Evolutionary conservation across 2,329 filamentous ascomycete genomes (phyloP), one percentile per base, ranked within the genome.

Genomic region (Ascochyta viciae-villosae): DNA sequence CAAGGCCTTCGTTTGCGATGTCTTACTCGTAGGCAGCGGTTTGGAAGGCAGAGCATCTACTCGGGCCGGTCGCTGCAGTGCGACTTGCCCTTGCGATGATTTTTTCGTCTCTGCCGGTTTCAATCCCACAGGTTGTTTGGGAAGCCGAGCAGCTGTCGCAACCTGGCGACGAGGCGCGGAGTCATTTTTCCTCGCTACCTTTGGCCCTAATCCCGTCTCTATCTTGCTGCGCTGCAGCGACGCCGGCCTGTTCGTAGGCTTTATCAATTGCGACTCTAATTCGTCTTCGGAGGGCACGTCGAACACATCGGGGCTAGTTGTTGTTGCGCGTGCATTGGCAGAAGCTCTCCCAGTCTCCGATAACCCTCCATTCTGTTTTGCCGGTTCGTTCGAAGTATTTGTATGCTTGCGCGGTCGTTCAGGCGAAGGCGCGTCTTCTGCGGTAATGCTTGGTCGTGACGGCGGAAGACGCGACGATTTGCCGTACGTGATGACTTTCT

Each of bases 261-360:
- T 54, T 1, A 35, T 50, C 23, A 55, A 37, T 23, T 33, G 50
- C 31, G 45, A 22, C 19, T 50, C 22, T 33, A 67, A 61, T 15
- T 73, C 69, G 42, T 75, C 67, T 8, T 76, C 74, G 12, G 71
- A 75, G 4, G 79, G 78, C 19, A 81, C 72, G 57, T 82, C 79
- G 62, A 80, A 82, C 16, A 77, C 63, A 42, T 73, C 68, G 23
- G 39, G 43, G 19, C 57, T 47, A 8, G 51, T 39, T 2, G 56
- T 41, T 29, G 54, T 61, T 48, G 53, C 48, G 47, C 57, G 58
- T 42, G 43, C 31, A 33, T 50, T 54, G 9, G 15, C 33, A 13
- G 43, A 19, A 24, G 49, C 43, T 33, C 40, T 48, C 19, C 34
- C 50, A 46, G 42, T 15, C 19, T 62, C 58, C 27, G 45, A 19